Evolutionary conservation across 106 monocot species (phyloP), one percentile per base, ranked within the genome.

Genomic region (Dendrobium chrysotoxum): DNA sequence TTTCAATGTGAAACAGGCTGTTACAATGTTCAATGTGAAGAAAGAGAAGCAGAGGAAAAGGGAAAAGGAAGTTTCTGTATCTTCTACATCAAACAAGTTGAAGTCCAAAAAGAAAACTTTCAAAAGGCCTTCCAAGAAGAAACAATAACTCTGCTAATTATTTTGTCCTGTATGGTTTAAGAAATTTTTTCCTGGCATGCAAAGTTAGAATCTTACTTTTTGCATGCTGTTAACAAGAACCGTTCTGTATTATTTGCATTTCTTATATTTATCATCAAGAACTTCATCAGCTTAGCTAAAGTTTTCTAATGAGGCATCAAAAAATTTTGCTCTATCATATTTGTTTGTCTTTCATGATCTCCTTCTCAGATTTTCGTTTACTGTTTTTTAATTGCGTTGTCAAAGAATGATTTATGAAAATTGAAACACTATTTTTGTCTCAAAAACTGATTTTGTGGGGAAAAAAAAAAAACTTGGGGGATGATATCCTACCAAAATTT

Each of bases 21-120:
- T 90, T 65, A 82, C 87, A 23, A 90, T 92, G 92, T 84, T 78
- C 72, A 92, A 92, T 50, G 84, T 86, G 66, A 92, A 88, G 83
- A 82, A 76, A 54, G 89, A 88, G 75, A 89, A 82, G 78, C 85
- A 88, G 45, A 46, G 82, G 31, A 85, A 79, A 31, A 92, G 80
- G 20, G 82, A 31, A 8, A 88, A 78, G 46, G 82, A 86, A 79
- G 28, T 79, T 42, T 4, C 61, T 9, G 5, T 23, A 6, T 79
- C 78, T 76, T 82, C 78, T 9, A 44, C 39, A 47, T 83, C 89
- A 53, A 79, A 73, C 16, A 92, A 90, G 65, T 42, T 86, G 16
- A 86, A 92, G 53, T 31, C 82, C 4, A 82, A 82, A 5, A 88
- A 84, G 84, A 89, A 88, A 84, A 47, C 86, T 11, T 35, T 77